These are phyloP conservation scores for Taphrina betulina DNA, from an alignment of 1,139 yeast genomes.

Conservation along the genomic window DNA sequence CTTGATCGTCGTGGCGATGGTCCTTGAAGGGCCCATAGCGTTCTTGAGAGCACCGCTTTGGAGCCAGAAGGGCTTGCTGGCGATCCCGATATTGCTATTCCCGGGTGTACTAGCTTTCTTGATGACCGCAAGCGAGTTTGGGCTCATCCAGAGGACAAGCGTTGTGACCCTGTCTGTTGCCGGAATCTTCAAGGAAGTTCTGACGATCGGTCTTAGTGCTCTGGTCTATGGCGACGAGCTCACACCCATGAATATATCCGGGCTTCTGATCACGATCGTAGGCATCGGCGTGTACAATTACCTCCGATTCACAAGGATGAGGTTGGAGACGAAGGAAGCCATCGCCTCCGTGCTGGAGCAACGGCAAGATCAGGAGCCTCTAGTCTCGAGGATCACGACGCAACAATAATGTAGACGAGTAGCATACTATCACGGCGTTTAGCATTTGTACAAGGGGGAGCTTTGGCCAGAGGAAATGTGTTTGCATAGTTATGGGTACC, in stretches of 20 bases:
- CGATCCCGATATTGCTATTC: conserved; percentile 60
- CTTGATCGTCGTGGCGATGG: conserved; percentile 59
- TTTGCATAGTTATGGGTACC: too few species aligned
- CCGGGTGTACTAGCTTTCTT: conserved; percentile 88
- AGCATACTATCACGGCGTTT: too few species aligned
- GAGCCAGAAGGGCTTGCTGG: conserved; percentile 52
- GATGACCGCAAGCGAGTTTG: conserved; percentile 88
- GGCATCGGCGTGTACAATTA: conserved; percentile 80
- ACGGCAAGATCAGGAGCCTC: not conserved
- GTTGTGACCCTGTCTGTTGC: conserved; percentile 85
- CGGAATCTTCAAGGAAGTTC: conserved; percentile 86
- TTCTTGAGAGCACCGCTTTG: conserved; percentile 61
- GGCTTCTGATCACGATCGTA: conserved; percentile 68
- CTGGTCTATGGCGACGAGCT: conserved; percentile 73
- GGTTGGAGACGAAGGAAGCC: conserved; percentile 26
- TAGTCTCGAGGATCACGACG: conserved; percentile 11
- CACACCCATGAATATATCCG: conserved; percentile 66
- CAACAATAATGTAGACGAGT: too few species aligned
- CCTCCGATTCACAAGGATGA: conserved; percentile 38
- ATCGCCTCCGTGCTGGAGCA: not conserved
- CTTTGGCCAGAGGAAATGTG: too few species aligned
- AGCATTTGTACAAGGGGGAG: too few species aligned
- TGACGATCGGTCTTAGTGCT: conserved; percentile 72
- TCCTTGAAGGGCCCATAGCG: conserved; percentile 62
- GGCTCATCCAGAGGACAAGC: conserved; percentile 74